A percentile compares a stretch with the other conserved stretches of the same genome.
phyloP scores from a whole-genome alignment of 1,284 basidiomycete genomes.

The Rhodotorula sp. region DNA sequence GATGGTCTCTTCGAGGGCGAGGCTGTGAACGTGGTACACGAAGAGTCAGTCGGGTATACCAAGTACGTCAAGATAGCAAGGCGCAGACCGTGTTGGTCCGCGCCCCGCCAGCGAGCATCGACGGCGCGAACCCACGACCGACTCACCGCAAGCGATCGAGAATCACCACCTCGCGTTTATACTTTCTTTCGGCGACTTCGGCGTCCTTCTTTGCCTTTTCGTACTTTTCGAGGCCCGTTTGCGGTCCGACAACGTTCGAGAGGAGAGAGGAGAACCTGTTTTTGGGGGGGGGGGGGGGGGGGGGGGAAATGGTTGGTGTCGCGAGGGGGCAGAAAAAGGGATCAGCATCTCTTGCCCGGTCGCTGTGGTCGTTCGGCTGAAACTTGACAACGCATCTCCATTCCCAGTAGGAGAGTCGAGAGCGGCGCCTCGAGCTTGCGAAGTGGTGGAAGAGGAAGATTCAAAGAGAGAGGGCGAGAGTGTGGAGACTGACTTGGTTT shows the following conservation, averaged over 20 bases:
- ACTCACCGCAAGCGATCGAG: slow-evolving; percentile 27
- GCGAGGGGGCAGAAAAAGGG: neutral
- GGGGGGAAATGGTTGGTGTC: neutral
- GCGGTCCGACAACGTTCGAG: slow-evolving; percentile 25
- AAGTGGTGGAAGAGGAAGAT: no score
- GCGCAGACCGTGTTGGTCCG: neutral
- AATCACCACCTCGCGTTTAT: slow-evolving; percentile 19
- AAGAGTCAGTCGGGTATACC: neutral
- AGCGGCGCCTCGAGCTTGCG: no score
- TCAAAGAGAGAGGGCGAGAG: no score
- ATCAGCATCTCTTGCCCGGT: no score
- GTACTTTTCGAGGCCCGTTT: slow-evolving; percentile 17
- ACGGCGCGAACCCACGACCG: no score
- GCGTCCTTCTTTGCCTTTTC: slow-evolving; percentile 31
- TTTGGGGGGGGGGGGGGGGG: neutral
- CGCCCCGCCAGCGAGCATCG: neutral
- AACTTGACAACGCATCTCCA: no score
- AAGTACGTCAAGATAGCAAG: no score
- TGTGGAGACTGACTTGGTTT: slow-evolving; percentile 23
- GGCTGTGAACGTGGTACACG: slow-evolving; percentile 10
- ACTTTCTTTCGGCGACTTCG: slow-evolving; percentile 35
- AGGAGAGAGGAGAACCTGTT: slow-evolving; percentile 34
- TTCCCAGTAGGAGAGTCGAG: no score
- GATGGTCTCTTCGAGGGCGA: slow-evolving; percentile 38
- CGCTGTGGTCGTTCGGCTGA: no score